Percentiles rank a stretch among this genome's conserved stretches.
These are phyloP conservation scores for Ceratobasidium sp. DNA, from an alignment of 1,284 basidiomycete species.

Conservation along the genomic window DNA sequence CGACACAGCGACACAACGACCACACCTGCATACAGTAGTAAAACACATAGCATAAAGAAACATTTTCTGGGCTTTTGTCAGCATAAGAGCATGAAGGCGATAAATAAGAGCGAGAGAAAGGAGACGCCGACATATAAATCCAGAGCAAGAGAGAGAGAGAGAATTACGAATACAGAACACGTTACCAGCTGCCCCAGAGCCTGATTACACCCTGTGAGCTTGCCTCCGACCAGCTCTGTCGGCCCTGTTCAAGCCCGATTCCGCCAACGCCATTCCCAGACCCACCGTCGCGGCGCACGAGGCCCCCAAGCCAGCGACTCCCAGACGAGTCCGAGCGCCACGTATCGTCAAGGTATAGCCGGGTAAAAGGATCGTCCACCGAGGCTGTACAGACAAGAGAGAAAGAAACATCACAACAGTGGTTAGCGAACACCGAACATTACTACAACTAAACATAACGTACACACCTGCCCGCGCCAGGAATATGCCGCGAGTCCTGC, in stretches of 20 bases:
- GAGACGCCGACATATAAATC: not conserved
- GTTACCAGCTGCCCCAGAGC: conserved; percentile 39
- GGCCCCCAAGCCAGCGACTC: conserved; percentile 40
- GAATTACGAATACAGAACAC: no score
- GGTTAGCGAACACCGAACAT: conserved; percentile 27
- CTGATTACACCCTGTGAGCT: conserved; percentile 39
- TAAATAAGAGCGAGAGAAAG: conserved; percentile 13
- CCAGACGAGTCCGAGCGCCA: conserved; percentile 35
- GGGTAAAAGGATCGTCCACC: conserved; percentile 41
- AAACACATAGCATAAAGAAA: not conserved
- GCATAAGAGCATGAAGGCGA: not conserved
- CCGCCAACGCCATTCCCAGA: conserved; percentile 40
- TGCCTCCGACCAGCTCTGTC: conserved; percentile 38
- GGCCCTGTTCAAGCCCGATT: conserved; percentile 25
- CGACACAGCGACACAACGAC: not conserved
- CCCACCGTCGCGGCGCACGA: conserved; percentile 42
- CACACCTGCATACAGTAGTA: conserved; percentile 3
- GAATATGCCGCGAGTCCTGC: conserved; percentile 39
- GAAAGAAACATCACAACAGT: not conserved
- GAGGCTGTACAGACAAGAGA: conserved; percentile 6
- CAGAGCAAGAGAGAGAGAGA: no score
- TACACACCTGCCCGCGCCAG: conserved; percentile 42
- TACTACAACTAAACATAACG: conserved; percentile 21
- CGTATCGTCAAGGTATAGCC: conserved; percentile 40
- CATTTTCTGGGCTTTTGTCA: conserved; percentile 5